phyloP scores from a whole-genome alignment of 495 filamentous ascomycete genomes.

The Daldinia grandis region DNA sequence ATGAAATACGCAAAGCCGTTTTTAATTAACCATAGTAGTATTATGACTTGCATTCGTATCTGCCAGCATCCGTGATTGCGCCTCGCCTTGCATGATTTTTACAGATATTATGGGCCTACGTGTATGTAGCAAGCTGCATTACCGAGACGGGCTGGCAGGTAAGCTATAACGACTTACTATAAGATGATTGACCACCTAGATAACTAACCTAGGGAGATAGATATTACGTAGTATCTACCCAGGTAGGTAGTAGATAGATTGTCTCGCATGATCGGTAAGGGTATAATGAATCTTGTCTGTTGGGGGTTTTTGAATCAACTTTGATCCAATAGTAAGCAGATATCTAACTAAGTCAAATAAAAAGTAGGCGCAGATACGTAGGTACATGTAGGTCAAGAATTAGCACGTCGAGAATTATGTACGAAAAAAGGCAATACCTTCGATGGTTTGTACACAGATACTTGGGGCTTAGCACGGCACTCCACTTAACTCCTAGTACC shows the following conservation, averaged over 20 bases:
- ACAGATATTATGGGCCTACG: not conserved
- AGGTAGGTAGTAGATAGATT: not conserved
- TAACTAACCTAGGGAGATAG: not conserved
- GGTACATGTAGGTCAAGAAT: too few relatives aligned
- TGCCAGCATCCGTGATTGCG: slow-evolving; percentile 1
- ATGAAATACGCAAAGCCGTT: not conserved
- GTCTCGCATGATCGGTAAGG: not conserved
- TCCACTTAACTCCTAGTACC: not conserved
- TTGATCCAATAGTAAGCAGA: not conserved
- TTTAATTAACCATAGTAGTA: not conserved
- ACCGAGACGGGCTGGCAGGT: too few relatives aligned
- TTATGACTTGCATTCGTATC: slow-evolving; percentile 11
- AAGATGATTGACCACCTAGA: not conserved
- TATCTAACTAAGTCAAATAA: slow-evolving; percentile 1
- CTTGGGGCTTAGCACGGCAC: not conserved
- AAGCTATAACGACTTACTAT: not conserved
- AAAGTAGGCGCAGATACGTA: not conserved
- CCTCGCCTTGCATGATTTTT: not conserved
- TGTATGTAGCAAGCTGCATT: too few relatives aligned
- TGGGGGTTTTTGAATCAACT: not conserved
- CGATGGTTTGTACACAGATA: not conserved
- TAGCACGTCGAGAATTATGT: not conserved
- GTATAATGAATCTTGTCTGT: not conserved
- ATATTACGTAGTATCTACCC: not conserved
- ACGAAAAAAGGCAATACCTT: not conserved